A percentile compares a stretch with the other conserved stretches of the same genome.
These are phyloP conservation scores for Wakefieldia striispora DNA, from an alignment of 768 basidiomycete species.

Conservation along the genomic window DNA sequence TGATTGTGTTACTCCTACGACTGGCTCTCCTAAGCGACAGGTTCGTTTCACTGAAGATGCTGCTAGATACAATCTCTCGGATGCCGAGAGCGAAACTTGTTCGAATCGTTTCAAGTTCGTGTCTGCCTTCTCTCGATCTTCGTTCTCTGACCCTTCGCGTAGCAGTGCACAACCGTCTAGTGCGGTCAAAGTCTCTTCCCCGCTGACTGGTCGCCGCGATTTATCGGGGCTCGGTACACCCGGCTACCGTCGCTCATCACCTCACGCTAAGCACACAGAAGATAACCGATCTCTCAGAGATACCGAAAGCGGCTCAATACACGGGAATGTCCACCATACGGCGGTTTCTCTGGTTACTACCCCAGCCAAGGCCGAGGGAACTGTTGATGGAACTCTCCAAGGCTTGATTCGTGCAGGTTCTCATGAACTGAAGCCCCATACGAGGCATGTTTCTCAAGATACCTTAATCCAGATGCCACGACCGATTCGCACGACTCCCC, in stretches of 20 bases:
- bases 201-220: slow-evolving; percentile 7
- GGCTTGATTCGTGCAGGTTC: background rate
- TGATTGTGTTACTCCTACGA: background rate
- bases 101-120: slow-evolving; percentile 11
- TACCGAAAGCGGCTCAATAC: background rate
- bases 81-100: background rate
- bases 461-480: background rate
- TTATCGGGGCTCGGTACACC: background rate
- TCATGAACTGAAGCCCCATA: slow-evolving; percentile 14
- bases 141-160: slow-evolving; percentile 7
- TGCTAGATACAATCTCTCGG: background rate
- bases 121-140: background rate
- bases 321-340: background rate
- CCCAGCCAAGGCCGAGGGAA: background rate
- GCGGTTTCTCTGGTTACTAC: background rate
- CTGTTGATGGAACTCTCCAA: background rate
- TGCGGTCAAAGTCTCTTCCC: slow-evolving; percentile 10
- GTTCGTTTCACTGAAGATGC: background rate
- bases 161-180: slow-evolving; percentile 4
- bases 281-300: background rate
- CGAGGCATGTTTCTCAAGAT: background rate
- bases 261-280: background rate
- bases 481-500: background rate
- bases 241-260: background rate
- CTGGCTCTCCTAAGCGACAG: background rate